Conservation (phyloP, 2,329 filamentous ascomycete genomes). For the Elsinoe arachidis region DNA sequence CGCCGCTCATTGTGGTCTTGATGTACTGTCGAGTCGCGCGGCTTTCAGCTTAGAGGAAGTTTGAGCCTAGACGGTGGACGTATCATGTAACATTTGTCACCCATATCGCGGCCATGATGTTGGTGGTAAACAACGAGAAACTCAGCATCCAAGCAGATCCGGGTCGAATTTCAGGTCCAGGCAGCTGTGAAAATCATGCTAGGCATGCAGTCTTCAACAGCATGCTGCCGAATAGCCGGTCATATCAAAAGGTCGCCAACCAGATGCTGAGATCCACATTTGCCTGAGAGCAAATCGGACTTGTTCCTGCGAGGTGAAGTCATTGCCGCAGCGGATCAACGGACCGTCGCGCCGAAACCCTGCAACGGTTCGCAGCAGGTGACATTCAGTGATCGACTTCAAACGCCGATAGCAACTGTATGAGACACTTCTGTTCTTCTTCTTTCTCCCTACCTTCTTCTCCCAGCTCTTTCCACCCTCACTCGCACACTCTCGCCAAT, state of each 20-base stretch:
- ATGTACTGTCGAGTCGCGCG: too few relatives aligned
- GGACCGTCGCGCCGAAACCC: neutral
- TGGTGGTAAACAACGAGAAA: too few relatives aligned
- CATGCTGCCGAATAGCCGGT: neutral
- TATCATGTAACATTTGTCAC: too few relatives aligned
- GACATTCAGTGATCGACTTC: neutral
- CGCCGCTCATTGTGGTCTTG: neutral
- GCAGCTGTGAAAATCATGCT: neutral
- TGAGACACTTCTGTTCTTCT: neutral
- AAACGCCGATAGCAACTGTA: conserved; percentile 4
- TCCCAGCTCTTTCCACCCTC: neutral
- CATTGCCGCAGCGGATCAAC: neutral
- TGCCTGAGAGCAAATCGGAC: too few relatives aligned
- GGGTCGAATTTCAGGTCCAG: neutral
- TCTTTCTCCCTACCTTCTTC: neutral
- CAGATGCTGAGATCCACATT: too few relatives aligned
- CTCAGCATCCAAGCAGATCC: neutral
- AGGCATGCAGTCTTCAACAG: neutral
- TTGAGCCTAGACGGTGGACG: neutral
- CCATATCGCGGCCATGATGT: too few relatives aligned
- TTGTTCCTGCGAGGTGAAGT: neutral
- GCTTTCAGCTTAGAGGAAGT: neutral
- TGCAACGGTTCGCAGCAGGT: neutral
- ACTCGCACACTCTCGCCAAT: too few relatives aligned
- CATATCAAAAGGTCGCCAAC: neutral